Base-by-base conservation (phyloP, 805 yeast genomes). In the Yamadazyma takamatsuzukensis region DNA sequence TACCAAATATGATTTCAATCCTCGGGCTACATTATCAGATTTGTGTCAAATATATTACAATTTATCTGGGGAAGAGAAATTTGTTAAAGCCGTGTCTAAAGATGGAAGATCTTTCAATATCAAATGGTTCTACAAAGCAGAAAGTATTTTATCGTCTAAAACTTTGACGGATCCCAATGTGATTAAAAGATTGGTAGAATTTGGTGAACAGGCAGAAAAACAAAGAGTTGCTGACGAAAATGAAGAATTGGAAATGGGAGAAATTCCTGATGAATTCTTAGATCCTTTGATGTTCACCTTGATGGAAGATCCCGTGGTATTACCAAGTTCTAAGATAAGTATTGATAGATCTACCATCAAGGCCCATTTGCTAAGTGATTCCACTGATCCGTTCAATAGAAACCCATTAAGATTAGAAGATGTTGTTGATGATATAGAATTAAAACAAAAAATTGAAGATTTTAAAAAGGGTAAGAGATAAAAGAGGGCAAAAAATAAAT, bases 351-450 rank as follows among this genome's bases (percentile, higher is more conserved):
- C 93, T 22, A 93, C 97, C 2, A 84, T 93, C 48, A 90, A 88
- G 53, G 85, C 96, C 3, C 98, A 93, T 67, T 66, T 93, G 38
- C 72, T 93, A 56, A 86, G 90, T 63, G 97, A 93, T 61, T 77
- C 95, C 1, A 93, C 96, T 0, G 99, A 93, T 64, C 99, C 99
- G 13, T 93, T 93, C 65, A 93, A 90, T 59, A 79, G 99, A 60
- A 72, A 79, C 65, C 97, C 97, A 4, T 68, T 93, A 48, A 86
- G 77, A 49, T 59, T 90, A 24, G 97, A 90, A 44, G 96, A 93
- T 45, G 95, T 89, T 17, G 58, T 73, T 15, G 95, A 93, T 13
- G 81, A 89, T 59, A 66, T 61, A 1, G 95, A 81, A 43, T 66
- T 89, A 53, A 80, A 71, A 50, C 49, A 56, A 27, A 72, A 72